These are phyloP conservation scores for Coix lacrymajobi DNA, from an alignment of 176 grass and related monocot species.

Conservation along the genomic window DNA sequence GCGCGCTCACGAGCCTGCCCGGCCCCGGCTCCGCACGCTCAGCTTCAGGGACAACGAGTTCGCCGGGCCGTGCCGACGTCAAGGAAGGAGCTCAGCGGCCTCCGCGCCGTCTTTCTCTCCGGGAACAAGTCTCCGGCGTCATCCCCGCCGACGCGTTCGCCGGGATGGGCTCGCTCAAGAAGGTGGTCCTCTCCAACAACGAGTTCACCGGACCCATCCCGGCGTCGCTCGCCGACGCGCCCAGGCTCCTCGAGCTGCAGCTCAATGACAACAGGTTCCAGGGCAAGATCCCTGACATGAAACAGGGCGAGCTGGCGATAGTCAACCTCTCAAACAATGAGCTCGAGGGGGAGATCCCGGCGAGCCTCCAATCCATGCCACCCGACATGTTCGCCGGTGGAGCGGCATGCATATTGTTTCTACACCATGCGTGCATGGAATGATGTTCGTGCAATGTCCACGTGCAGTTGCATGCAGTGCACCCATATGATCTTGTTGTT, in stretches of 20 bases:
- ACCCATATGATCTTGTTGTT: neutral
- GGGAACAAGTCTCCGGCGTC: slow-evolving; percentile 54
- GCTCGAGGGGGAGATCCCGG: slow-evolving; percentile 67
- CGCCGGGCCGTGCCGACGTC: slow-evolving; percentile 47
- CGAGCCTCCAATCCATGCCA: slow-evolving; percentile 31
- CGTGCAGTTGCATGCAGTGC: neutral
- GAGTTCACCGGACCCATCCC: slow-evolving; percentile 65
- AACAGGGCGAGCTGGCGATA: slow-evolving; percentile 31
- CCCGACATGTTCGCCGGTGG: slow-evolving; percentile 51
- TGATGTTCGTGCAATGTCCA: neutral
- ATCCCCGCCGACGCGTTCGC: slow-evolving; percentile 67
- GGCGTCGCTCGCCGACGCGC: slow-evolving; percentile 45
- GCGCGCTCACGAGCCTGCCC: slow-evolving; percentile 18
- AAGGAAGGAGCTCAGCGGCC: slow-evolving; percentile 33
- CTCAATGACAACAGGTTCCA: slow-evolving; percentile 65
- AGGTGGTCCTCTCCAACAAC: slow-evolving; percentile 55
- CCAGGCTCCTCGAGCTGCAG: slow-evolving; percentile 53
- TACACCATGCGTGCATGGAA: neutral
- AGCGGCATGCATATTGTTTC: neutral
- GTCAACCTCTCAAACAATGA: slow-evolving; percentile 60
- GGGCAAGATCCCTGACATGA: slow-evolving; percentile 61
- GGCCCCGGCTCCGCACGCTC: slow-evolving; percentile 43
- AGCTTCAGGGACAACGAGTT: slow-evolving; percentile 78
- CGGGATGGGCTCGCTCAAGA: slow-evolving; percentile 73
- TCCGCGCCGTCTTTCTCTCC: slow-evolving; percentile 61